Evolutionary conservation across 2,329 filamentous ascomycete genomes (phyloP), one percentile per base, ranked within the genome.

Genomic region (Nigrospora oryzae): DNA sequence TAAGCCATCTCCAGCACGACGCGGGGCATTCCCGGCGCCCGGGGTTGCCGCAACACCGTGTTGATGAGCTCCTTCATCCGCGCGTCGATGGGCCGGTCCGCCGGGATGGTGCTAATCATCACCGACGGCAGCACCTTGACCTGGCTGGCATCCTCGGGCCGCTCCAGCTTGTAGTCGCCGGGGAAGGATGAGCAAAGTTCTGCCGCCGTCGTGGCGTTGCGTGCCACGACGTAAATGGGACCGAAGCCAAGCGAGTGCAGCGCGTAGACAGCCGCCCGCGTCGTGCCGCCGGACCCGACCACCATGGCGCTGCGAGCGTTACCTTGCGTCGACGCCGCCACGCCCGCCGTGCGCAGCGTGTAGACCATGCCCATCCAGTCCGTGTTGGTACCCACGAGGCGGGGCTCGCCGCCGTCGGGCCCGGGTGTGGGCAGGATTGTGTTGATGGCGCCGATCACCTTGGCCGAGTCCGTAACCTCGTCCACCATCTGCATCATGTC

Each of bases 1-100:
- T 98, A 98, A 2, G 93, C 91, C 90, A 98, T 95, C 64, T 98
- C 93, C 4, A 97, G 68, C 49, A 97, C 66, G 12, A 93, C 77
- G 16, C 77, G 75, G 23, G 65, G 66, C 6, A 64, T 64, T 42
- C 19, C 46, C 46, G 51, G 57, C 60, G 55, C 44, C 56, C 49
- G 56, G 62, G 51, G 54, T 61, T 63, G 63, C 46, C 69, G 66
- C n/a, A 81, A 59, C 32, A 81, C 56, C 14, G 71, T 64, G 5
- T 68, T 64, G 11, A 96, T 67, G 2, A 86, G 71, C 53, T 83
- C 79, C 17, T 77, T 74, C 64, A 95, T 82, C 11, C 65, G 67
- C 1, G 75, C 56, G 51, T 96, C 90, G 49, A 97, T 85, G 1
- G 90, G 85, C 49, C 77, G 77, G 64, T 96, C 88, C 0, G 87